Percentiles rank a stretch among this genome's conserved stretches.
Conservation (phyloP, 495 filamentous ascomycete genomes). For the Aspergillus diversus region DNA sequence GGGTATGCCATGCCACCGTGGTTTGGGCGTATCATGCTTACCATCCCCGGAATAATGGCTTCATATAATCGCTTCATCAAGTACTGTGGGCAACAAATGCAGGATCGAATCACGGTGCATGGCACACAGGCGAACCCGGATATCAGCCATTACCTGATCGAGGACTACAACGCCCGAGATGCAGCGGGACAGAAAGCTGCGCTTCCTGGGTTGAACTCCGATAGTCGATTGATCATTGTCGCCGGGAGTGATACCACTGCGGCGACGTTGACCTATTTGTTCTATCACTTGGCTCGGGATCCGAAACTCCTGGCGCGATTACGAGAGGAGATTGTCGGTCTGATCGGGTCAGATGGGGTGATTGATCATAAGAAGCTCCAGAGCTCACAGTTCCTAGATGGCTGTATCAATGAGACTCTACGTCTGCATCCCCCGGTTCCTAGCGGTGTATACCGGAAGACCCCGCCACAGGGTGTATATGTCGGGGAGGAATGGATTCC, state of each 20-base stretch:
- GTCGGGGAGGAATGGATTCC: conserved; percentile 49
- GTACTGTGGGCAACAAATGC: conserved; percentile 2
- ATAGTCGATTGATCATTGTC: conserved; percentile 12
- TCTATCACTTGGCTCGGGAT: neutral
- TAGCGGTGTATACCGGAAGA: conserved; percentile 39
- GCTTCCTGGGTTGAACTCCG: neutral
- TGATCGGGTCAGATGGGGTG: conserved; percentile 17
- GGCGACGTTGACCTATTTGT: conserved; percentile 6
- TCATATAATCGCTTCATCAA: conserved; percentile 11
- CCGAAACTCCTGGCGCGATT: neutral
- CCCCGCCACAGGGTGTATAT: conserved; percentile 46
- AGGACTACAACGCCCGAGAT: neutral
- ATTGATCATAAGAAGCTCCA: conserved; percentile 24
- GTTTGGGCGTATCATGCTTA: conserved; percentile 11
- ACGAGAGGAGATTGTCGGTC: neutral
- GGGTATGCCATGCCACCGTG: conserved; percentile 26
- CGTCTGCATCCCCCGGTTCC: conserved; percentile 50
- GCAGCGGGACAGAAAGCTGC: neutral
- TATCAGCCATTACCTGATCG: conserved; percentile 9
- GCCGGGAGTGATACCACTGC: conserved; percentile 14
- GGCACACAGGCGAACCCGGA: conserved; percentile 8
- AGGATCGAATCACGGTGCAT: neutral
- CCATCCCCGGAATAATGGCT: conserved; percentile 18
- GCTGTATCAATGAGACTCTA: conserved; percentile 54
- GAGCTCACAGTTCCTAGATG: conserved; percentile 40